Percentiles rank a stretch among this genome's conserved stretches.
These are phyloP conservation scores for Coemansia sp. DNA, from an alignment of 192 early-diverging fungal genomes.

Conservation along the genomic window DNA sequence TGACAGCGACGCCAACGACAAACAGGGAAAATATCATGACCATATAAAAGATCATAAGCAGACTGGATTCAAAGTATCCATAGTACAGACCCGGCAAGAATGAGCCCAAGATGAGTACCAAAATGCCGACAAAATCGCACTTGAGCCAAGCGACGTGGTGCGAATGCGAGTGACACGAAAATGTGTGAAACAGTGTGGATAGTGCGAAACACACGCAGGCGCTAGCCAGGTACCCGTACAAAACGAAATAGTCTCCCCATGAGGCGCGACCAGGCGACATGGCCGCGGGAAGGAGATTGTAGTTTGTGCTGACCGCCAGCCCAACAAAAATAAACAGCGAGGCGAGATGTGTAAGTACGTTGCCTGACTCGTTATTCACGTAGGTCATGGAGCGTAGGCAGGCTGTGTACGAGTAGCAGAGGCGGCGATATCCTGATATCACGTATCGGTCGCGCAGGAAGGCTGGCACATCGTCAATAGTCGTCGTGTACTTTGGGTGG, in stretches of 20 bases:
- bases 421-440: constrained; percentile 80
- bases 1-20: constrained; percentile 67
- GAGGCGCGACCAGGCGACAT: constrained; percentile 52
- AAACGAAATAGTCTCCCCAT: constrained; percentile 70
- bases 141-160: constrained; percentile 63
- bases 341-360: constrained; percentile 85
- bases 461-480: constrained; percentile 62
- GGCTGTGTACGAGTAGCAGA: constrained; percentile 70
- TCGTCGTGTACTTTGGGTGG: constrained; percentile 54
- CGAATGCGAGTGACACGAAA: constrained; percentile 79
- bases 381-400: constrained; percentile 79
- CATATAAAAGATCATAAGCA: constrained; percentile 62
- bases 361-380: constrained; percentile 93
- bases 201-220: constrained; percentile 82
- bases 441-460: constrained; percentile 84
- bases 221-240: constrained; percentile 78
- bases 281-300: constrained; percentile 41
- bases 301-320: constrained; percentile 55
- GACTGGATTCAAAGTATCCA: constrained; percentile 63
- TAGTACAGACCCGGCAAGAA: constrained; percentile 58
- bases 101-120: constrained; percentile 73
- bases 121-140: constrained; percentile 92
- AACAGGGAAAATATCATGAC: constrained; percentile 66
- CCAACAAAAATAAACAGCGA: constrained; percentile 70
- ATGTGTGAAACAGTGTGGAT: constrained; percentile 79